These are phyloP conservation scores for Claviceps capensis DNA, from an alignment of 2,329 filamentous ascomycete genomes.

Conservation along the genomic window DNA sequence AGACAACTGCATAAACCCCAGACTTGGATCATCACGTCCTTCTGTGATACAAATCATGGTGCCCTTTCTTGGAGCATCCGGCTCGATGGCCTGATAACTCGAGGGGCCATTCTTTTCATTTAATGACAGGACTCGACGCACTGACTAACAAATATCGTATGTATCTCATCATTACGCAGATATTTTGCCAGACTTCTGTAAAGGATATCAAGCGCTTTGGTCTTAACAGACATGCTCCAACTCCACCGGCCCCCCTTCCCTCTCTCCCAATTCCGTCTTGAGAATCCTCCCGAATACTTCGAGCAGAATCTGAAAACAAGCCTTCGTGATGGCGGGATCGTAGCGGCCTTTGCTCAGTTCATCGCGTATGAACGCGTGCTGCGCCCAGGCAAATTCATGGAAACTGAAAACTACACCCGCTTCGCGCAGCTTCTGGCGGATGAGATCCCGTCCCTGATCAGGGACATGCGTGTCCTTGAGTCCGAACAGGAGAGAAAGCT, in stretches of 20 bases:
- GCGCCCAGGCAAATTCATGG: slow-evolving; percentile 85
- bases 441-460: slow-evolving; percentile 66
- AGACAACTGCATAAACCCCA: no score
- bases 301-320: slow-evolving; percentile 82
- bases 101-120: no score
- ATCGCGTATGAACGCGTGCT: slow-evolving; percentile 89
- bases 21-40: no score
- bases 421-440: slow-evolving; percentile 68
- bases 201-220: no score
- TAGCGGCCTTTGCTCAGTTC: slow-evolving; percentile 90
- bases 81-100: no score
- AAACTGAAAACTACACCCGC: slow-evolving; percentile 63
- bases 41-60: no score
- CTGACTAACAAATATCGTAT: no score
- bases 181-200: no score
- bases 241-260: slow-evolving; percentile 44
- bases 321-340: slow-evolving; percentile 71
- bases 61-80: no score
- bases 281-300: slow-evolving; percentile 72
- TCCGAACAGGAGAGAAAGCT: slow-evolving; percentile 82
- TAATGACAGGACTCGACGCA: no score
- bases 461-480: slow-evolving; percentile 86
- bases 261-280: slow-evolving; percentile 63
- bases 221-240: slow-evolving; percentile 59
- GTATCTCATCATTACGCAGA: no score